phyloP scores from a whole-genome alignment of 2,329 filamentous ascomycete genomes.

The Whalleya microplaca region DNA sequence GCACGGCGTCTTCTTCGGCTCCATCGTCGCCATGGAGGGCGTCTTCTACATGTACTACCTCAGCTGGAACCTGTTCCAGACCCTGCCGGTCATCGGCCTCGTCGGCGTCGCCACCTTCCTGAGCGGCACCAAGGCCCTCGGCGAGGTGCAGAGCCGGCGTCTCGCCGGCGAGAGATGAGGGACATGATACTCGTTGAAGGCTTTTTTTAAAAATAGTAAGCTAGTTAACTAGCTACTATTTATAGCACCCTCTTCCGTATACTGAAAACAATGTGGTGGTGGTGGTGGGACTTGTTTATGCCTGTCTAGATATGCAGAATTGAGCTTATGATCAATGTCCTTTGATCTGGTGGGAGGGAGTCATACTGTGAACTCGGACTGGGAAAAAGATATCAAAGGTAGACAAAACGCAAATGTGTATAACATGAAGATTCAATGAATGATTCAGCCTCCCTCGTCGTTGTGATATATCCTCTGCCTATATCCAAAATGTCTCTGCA shows the following conservation, averaged over 20 bases:
- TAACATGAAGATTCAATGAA: not conserved
- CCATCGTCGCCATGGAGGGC: constrained; percentile 83
- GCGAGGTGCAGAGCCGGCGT: constrained; percentile 88
- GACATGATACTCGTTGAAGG: too few species aligned
- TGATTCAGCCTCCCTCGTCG: not conserved
- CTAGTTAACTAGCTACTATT: too few species aligned
- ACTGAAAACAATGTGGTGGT: too few species aligned
- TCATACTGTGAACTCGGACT: not conserved
- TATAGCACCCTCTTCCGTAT: too few species aligned
- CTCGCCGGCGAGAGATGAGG: constrained; percentile 67
- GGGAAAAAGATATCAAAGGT: not conserved
- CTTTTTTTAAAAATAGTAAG: too few species aligned
- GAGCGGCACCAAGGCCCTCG: constrained; percentile 86
- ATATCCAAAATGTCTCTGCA: not conserved
- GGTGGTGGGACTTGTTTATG: too few species aligned
- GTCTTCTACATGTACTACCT: constrained; percentile 96
- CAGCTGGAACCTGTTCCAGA: constrained; percentile 89
- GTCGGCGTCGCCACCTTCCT: constrained; percentile 76
- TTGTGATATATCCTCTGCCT: not conserved
- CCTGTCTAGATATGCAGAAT: too few species aligned
- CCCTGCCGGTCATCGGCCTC: constrained; percentile 71
- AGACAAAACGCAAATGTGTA: not conserved
- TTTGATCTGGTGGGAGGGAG: not conserved
- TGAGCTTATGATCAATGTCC: not conserved
- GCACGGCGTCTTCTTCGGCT: constrained; percentile 84